A percentile compares a stretch with the other conserved stretches of the same genome.
phyloP scores from a whole-genome alignment of 257 asterid genomes.

The Petrea volubilis region DNA sequence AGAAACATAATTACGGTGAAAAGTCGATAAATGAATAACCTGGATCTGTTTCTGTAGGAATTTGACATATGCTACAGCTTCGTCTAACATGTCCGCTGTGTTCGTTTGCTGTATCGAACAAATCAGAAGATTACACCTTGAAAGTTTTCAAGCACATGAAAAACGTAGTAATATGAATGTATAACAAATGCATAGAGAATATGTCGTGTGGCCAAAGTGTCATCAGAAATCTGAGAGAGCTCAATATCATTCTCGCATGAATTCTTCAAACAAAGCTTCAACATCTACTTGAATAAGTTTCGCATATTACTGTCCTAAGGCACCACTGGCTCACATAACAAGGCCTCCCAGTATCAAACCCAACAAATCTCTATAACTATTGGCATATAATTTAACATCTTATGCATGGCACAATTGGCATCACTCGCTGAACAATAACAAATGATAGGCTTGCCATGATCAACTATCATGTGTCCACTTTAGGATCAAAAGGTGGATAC shows the following conservation, averaged over 20 bases:
- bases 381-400: not conserved
- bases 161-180: not conserved
- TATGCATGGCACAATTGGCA: not conserved
- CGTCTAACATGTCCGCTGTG: conserved; percentile 98
- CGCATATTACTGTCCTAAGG: not conserved
- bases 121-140: conserved; percentile 16
- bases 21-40: conserved; percentile 41
- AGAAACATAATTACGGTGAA: not conserved
- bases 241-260: not conserved
- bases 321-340: not conserved
- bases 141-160: conserved; percentile 7
- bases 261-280: not conserved
- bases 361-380: not conserved
- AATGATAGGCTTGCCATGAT: not conserved
- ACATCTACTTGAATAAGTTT: not conserved
- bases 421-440: conserved; percentile 9
- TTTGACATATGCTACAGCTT: conserved; percentile 87
- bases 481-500: not conserved
- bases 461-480: not conserved
- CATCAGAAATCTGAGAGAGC: no score
- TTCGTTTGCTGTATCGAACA: conserved; percentile 77
- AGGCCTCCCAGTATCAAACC: not conserved
- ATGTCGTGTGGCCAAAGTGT: no score
- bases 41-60: conserved; percentile 82
- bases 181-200: not conserved